Evolutionary conservation across 179 eudicot genomes (phyloP).

Genomic region (Spinacia oleracea): DNA sequence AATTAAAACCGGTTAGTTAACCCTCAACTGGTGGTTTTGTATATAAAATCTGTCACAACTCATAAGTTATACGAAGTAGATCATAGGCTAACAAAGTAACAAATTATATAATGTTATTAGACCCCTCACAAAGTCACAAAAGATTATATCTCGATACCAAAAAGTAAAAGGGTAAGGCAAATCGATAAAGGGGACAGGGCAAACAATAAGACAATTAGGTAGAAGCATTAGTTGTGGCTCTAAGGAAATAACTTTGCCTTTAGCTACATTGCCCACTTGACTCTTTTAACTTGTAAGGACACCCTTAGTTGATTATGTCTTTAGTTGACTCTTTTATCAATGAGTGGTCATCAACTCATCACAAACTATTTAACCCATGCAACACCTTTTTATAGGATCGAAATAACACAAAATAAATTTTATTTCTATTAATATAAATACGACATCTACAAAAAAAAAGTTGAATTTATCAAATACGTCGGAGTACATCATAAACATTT

Average conservation of each 20-base stretch:
- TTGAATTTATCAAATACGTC: too few species aligned
- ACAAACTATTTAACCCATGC: conserved; percentile 3
- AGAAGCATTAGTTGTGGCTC: conserved; percentile 8
- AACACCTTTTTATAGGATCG: background rate
- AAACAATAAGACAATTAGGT: background rate
- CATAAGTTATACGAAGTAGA: too few species aligned
- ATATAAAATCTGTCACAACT: too few species aligned
- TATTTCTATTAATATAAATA: too few species aligned
- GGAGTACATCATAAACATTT: too few species aligned
- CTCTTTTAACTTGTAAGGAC: background rate
- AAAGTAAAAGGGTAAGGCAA: background rate
- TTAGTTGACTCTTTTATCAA: background rate
- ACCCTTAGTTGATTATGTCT: background rate
- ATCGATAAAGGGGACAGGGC: background rate
- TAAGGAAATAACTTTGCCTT: background rate
- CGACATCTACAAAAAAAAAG: too few species aligned
- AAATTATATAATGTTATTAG: too few species aligned
- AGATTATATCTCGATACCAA: background rate
- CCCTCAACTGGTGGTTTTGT: too few species aligned
- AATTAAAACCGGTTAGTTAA: too few species aligned
- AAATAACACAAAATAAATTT: background rate
- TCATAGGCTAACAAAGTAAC: too few species aligned
- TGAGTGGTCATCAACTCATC: conserved; percentile 7
- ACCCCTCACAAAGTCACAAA: too few species aligned
- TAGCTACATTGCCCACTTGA: background rate